phyloP scores from a whole-genome alignment of 2,329 filamentous ascomycete species.

The Scopulariopsis brevicaulis region DNA sequence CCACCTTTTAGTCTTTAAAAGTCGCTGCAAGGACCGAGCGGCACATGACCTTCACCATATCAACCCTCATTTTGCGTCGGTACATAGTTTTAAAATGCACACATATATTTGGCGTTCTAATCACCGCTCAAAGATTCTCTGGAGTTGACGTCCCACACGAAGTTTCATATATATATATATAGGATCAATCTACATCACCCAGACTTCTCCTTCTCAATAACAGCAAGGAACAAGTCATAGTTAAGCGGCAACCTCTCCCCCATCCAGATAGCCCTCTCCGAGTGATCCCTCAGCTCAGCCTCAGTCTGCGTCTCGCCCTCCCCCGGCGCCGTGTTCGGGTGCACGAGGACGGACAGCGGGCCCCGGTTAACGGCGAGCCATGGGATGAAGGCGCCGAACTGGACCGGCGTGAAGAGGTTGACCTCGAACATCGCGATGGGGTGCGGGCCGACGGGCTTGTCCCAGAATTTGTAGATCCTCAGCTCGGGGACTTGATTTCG shows the following conservation, averaged over 20 bases:
- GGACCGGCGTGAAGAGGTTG: constrained; percentile 71
- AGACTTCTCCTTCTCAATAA: background rate
- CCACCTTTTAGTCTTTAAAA: too few relatives aligned
- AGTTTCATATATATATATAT: too few relatives aligned
- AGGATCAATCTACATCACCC: too few relatives aligned
- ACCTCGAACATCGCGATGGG: constrained; percentile 86
- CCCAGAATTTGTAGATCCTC: constrained; percentile 69
- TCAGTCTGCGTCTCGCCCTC: constrained; percentile 16
- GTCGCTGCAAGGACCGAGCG: too few relatives aligned
- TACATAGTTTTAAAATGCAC: too few relatives aligned
- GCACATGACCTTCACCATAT: too few relatives aligned
- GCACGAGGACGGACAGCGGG: constrained; percentile 65
- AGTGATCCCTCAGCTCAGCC: constrained; percentile 43
- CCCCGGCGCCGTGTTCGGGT: constrained; percentile 63
- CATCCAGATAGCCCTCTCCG: constrained; percentile 63
- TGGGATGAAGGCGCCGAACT: constrained; percentile 81
- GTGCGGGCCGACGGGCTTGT: constrained; percentile 71
- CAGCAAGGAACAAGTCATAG: background rate
- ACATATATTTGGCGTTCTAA: too few relatives aligned
- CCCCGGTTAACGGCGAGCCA: constrained; percentile 79
- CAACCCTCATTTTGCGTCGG: too few relatives aligned
- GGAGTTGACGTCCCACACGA: too few relatives aligned
- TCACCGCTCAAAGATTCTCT: too few relatives aligned
- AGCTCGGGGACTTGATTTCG: constrained; percentile 61
- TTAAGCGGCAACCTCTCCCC: constrained; percentile 55